Conservation (phyloP, 2,329 filamentous ascomycete species). For the Mariannaea elegans region DNA sequence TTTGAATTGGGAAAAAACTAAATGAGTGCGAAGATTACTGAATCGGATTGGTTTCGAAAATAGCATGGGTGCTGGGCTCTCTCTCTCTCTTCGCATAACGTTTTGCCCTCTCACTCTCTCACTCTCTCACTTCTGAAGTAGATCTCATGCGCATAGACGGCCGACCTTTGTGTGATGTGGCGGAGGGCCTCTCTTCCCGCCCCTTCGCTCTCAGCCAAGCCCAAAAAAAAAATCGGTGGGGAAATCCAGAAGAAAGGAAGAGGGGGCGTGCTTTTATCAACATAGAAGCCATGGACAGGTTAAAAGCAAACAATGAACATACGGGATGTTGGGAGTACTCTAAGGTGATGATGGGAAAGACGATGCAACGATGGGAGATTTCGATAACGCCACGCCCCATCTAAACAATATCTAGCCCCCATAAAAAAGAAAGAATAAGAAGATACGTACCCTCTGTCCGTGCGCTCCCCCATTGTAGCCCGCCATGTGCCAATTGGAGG, state of each 20-base stretch:
- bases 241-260: background rate
- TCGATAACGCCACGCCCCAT: constrained; percentile 10
- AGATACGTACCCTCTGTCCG: background rate
- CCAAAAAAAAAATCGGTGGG: background rate
- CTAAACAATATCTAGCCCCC: background rate
- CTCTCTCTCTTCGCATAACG: constrained; percentile 1
- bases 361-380: constrained; percentile 20
- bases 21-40: constrained; percentile 25
- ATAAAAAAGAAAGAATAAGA: constrained; percentile 5
- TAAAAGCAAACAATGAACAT: constrained; percentile 19
- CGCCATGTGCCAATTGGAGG: constrained; percentile 13
- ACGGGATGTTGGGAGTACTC: too few species aligned
- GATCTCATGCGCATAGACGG: constrained; percentile 1
- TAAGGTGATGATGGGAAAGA: constrained; percentile 17
- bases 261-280: background rate
- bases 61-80: too few species aligned
- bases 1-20: background rate
- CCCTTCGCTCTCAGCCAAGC: background rate
- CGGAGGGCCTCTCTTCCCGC: constrained; percentile 1
- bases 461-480: background rate
- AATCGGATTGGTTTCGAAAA: constrained; percentile 27
- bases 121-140: too few species aligned
- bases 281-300: constrained; percentile 19
- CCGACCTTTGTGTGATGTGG: constrained; percentile 14
- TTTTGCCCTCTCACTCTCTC: background rate